A percentile compares a stretch with the other conserved stretches of the same genome.
These are phyloP conservation scores for Talaromyces sp. DNA, from an alignment of 2,329 filamentous ascomycete genomes.

Conservation along the genomic window DNA sequence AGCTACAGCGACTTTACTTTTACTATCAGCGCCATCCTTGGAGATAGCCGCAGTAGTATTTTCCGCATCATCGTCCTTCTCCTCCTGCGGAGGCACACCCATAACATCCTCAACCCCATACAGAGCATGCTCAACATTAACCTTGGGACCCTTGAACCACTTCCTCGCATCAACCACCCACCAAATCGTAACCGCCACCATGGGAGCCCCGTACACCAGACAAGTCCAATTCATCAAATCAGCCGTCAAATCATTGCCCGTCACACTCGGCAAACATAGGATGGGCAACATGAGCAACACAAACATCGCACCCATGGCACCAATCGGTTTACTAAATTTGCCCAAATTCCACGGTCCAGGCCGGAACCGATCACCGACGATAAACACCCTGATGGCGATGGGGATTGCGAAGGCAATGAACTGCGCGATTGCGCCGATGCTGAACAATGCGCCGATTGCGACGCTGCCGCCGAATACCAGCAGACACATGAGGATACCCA, in stretches of 20 bases:
- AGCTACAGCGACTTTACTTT: not conserved
- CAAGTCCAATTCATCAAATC: conserved; percentile 64
- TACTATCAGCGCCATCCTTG: not conserved
- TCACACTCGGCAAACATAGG: conserved; percentile 58
- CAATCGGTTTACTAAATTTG: conserved; percentile 53
- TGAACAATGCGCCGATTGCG: conserved; percentile 64
- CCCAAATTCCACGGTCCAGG: conserved; percentile 66
- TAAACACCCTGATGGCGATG: conserved; percentile 42
- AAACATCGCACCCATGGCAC: conserved; percentile 54
- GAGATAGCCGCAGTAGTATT: not conserved
- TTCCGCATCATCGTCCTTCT: conserved; percentile 8
- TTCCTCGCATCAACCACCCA: conserved; percentile 59
- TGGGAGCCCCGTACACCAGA: conserved; percentile 61
- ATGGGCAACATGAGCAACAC: conserved; percentile 64
- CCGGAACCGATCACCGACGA: conserved; percentile 59
- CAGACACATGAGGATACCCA: conserved; percentile 57
- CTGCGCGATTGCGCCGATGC: conserved; percentile 63
- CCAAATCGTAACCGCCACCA: conserved; percentile 56
- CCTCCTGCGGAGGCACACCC: not conserved
- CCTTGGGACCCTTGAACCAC: conserved; percentile 67
- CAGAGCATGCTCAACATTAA: conserved; percentile 56
- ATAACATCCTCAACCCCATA: conserved; percentile 5
- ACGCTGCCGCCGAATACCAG: conserved; percentile 60
- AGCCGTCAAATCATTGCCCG: conserved; percentile 49
- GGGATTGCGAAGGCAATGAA: conserved; percentile 51